Evolutionary conservation across 2,329 filamentous ascomycete species (phyloP), one percentile per base, ranked within the genome.

Genomic region (Sphaerostilbella broomeana): DNA sequence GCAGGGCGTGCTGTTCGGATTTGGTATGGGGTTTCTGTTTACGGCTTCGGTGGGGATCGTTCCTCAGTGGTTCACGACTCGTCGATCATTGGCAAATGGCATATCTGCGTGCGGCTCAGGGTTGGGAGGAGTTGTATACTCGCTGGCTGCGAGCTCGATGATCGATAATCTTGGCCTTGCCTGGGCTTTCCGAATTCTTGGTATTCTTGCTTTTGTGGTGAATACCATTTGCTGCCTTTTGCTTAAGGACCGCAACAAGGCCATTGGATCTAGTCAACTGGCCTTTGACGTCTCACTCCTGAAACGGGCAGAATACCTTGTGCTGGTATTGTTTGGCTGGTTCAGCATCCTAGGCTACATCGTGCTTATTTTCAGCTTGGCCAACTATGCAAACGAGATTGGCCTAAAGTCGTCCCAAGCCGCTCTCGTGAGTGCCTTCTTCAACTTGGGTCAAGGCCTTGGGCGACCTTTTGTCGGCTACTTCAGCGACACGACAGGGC

Each of bases 21-120:
- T 81, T 16, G 85, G 84, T 3, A 81, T 90, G 72, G 85, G 85
- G 0, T 81, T 89, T 42, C 65, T 82, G 8, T 90, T 88, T 55
- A 82, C 84, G 1, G 75, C 76, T 1, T 77, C 70, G 4, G 80
- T 83, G 3, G 75, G 75, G 22, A 73, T 87, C 9, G 68, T 83
- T 0, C 75, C 83, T 2, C 83, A 88, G 56, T 88, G 83, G 83
- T 89, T 89, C 53, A 74, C 69, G 8, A 79, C 75, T 21, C 71
- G 70, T 18, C 72, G 84, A 2, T 82, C 77, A 19, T 68, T 88
- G 11, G 83, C 84, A 9, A 86, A 84, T 46, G 78, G 81, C 1
- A 69, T 85, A 13, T 68, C 73, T 0, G 75, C 82, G 1, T 73
- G 75, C n/a, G 86, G 85, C 2, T 80, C 76, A 12, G 85, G 85